Evolutionary conservation across 139 green algal genomes (phyloP), one percentile per base, ranked within the genome.

Genomic region (Auxenochlorella protothecoides): DNA sequence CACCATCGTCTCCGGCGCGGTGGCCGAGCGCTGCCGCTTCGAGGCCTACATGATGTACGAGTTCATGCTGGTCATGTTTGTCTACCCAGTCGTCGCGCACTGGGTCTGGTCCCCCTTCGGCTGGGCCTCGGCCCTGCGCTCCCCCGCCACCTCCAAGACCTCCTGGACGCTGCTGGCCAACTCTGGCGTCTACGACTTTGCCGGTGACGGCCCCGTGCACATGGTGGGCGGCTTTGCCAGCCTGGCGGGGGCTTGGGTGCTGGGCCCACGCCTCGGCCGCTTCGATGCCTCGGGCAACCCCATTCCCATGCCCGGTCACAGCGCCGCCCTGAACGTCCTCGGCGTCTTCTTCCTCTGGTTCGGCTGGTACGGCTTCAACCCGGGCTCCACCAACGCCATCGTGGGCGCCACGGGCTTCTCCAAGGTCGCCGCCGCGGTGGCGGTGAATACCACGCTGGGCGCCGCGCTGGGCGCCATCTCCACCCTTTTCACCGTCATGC

Each of bases 291-390:
- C 94, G 63, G 93, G 93, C 44, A 85, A 93, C 69, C 83, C 83
- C 0, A 78, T 88, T 4, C 79, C 85, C 68, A 94, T 96, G 79
- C 87, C 84, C 13, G 92, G 91, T 15, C 92, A 96, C 82, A 88
- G 84, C 69, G 78, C 84, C 52, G 78, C 77, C 52, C 81, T 90
- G 14, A 87, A 84, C 71, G 67, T 89, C n/a, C 81, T 90, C 5
- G 85, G 85, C 59, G 86, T 89, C 62, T 86, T 90, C 76, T 81
- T 97, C 59, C 84, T 97, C 59, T 97, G 92, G 92, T 96, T 97
- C 72, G 91, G 91, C 67, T 96, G 91, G 89, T 89, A 72, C 68
- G 72, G 72, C 55, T 81, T 81, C 77, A 78, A 78, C 72, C 77
- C 72, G 55, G 90, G 86, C 4, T 93, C 86, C 15, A 80, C 79